Evolutionary conservation across 2,329 filamentous ascomycete species (phyloP), one percentile per base, ranked within the genome.

Genomic region (Decorospora gaudefroyi): DNA sequence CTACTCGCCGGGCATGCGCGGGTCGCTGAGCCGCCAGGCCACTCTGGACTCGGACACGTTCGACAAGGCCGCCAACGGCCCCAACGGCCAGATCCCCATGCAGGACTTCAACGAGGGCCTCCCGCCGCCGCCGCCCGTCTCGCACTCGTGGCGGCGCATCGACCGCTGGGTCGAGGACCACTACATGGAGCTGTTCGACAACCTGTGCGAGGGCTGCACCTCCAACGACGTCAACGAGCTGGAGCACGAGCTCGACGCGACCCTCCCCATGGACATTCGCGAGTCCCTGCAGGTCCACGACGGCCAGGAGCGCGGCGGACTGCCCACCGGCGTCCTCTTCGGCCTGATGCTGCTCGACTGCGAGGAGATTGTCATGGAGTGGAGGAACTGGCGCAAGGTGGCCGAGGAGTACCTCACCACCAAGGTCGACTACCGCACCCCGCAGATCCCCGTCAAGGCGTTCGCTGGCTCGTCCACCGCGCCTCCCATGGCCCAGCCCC

Each of bases 311-410:
- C 87, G 93, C 53, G 89, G 90, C 51, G 93, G 93, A 53, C 80
- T 80, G 44, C 93, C 93, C 1, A 96, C 92, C 0, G 93, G 93
- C 52, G 87, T 97, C 57, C 83, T 99, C 49, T 97, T 99, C 62
- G 83, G 91, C 48, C 87, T 84, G 68, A 99, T 99, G 93, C 75
- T 99, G 53, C 82, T 99, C 45, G 93, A 99, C 71, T 97, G 93
- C 66, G 93, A 99, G 71, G 93, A 99, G 68, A 96, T 99, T 59
- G 86, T 96, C 15, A 90, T 96, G 70, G 93, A 99, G 69, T 97
- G 92, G 89, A 87, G 88, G 62, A 95, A 96, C 67, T 99, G 93
- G 93, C 85, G 90, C 61, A 85, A 83, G 52, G 93, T 99, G 51
- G 96, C 96, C 66, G 84, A 92, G 46, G 89, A 96, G 65, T 96